A percentile compares a stretch with the other conserved stretches of the same genome.
These are phyloP conservation scores for Brassica rapa DNA, from an alignment of 345 rosid species.

Conservation along the genomic window DNA sequence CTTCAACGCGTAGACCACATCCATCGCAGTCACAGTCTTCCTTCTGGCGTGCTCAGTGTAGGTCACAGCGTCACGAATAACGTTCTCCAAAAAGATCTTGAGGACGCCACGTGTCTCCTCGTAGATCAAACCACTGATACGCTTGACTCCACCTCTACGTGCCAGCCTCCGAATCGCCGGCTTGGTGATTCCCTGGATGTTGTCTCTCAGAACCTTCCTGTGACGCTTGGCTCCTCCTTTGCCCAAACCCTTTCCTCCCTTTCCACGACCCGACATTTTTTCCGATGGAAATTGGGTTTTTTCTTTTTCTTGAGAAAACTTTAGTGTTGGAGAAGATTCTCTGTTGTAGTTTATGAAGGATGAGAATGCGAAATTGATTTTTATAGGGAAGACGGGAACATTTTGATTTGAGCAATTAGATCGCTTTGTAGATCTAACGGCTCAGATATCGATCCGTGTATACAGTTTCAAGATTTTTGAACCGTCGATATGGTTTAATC, in stretches of 20 bases:
- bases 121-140: conserved; percentile 56
- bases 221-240: conserved; percentile 48
- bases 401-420: neutral
- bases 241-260: conserved; percentile 45
- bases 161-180: conserved; percentile 50
- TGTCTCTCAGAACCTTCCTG: conserved; percentile 46
- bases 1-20: conserved; percentile 49
- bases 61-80: conserved; percentile 40
- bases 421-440: conserved; percentile 29
- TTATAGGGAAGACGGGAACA: conserved; percentile 12
- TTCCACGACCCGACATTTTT: conserved; percentile 45
- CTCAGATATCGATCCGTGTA: conserved; percentile 26
- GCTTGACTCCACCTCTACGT: conserved; percentile 55
- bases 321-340: neutral
- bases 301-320: neutral
- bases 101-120: conserved; percentile 47
- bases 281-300: neutral
- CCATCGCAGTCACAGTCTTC: conserved; percentile 55
- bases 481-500: conserved; percentile 28
- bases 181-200: conserved; percentile 47
- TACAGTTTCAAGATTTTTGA: neutral
- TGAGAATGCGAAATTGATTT: neutral
- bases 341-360: neutral
- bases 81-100: conserved; percentile 45
- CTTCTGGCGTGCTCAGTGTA: conserved; percentile 50